phyloP scores from a whole-genome alignment of 768 basidiomycete genomes.

The Tephrocybe sp. region DNA sequence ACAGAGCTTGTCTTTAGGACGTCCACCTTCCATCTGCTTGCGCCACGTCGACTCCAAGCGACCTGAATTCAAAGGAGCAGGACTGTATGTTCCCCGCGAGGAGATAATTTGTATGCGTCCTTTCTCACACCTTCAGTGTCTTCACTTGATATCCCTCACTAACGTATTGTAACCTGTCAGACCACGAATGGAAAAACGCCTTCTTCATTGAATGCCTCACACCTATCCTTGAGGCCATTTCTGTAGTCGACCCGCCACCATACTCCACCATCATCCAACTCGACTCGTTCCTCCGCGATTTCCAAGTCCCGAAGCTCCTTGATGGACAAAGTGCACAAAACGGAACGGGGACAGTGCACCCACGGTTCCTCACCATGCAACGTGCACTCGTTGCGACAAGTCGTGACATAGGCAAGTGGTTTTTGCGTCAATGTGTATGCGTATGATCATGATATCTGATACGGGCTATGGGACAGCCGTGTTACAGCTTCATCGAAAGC shows the following conservation, averaged over 20 bases:
- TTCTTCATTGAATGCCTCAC: constrained; percentile 64
- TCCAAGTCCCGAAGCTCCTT: constrained; percentile 48
- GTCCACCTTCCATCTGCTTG: constrained; percentile 66
- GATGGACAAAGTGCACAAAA: constrained; percentile 16
- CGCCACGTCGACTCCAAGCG: constrained; percentile 62
- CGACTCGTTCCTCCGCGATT: constrained; percentile 55
- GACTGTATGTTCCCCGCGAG: constrained; percentile 45
- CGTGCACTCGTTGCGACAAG: constrained; percentile 57
- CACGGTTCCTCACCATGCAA: constrained; percentile 62
- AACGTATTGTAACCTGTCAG: constrained; percentile 39
- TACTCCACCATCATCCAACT: constrained; percentile 52
- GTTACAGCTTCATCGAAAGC: constrained; percentile 64
- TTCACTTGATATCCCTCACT: background rate
- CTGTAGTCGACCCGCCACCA: constrained; percentile 46
- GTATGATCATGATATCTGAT: background rate
- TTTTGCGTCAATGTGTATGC: background rate
- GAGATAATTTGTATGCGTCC: constrained; percentile 46
- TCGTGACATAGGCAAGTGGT: constrained; percentile 55
- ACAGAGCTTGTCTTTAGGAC: constrained; percentile 67
- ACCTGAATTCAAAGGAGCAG: constrained; percentile 45
- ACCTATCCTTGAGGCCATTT: constrained; percentile 58
- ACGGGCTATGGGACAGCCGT: constrained; percentile 39
- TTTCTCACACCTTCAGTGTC: background rate
- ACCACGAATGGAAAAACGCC: constrained; percentile 69
- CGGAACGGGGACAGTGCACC: constrained; percentile 21